These are phyloP conservation scores for Cytospora schulzeri DNA, from an alignment of 2,329 filamentous ascomycete species.

Conservation along the genomic window DNA sequence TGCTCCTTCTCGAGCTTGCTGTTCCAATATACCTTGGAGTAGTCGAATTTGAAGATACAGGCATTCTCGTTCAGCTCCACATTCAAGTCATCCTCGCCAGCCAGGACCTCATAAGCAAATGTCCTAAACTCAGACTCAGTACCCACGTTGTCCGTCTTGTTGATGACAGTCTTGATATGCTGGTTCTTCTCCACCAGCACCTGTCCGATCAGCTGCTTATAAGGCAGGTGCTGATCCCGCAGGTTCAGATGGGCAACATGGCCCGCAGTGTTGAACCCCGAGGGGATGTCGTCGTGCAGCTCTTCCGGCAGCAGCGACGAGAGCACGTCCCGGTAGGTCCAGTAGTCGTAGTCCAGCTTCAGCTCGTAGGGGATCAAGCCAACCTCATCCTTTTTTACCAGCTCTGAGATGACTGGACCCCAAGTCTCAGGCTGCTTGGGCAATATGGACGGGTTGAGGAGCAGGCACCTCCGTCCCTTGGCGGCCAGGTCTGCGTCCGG, in stretches of 20 bases:
- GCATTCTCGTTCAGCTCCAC: conserved; percentile 81
- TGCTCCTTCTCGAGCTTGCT: conserved; percentile 89
- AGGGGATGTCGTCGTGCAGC: conserved; percentile 77
- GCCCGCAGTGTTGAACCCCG: conserved; percentile 84
- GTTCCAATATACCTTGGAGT: conserved; percentile 98
- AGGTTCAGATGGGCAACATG: conserved; percentile 95
- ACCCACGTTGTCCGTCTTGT: conserved; percentile 90
- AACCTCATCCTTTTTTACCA: conserved; percentile 69
- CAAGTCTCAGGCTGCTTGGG: conserved; percentile 69
- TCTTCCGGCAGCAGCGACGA: conserved; percentile 78
- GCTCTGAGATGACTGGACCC: conserved; percentile 69
- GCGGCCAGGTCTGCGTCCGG: conserved; percentile 57
- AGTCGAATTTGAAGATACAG: conserved; percentile 91
- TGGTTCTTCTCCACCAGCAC: conserved; percentile 90
- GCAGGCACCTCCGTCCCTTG: conserved; percentile 62
- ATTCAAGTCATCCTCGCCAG: conserved; percentile 78
- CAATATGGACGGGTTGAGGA: conserved; percentile 60
- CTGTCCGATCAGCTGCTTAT: conserved; percentile 82
- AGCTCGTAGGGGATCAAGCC: conserved; percentile 75
- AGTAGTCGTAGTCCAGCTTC: conserved; percentile 79
- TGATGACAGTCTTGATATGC: conserved; percentile 83
- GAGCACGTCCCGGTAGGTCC: conserved; percentile 86
- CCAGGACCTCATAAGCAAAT: conserved; percentile 88
- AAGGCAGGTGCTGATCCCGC: conserved; percentile 77
- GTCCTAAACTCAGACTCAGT: conserved; percentile 84